Base-by-base conservation (phyloP, 2,329 filamentous ascomycete species). In the Botrytis medusae region DNA sequence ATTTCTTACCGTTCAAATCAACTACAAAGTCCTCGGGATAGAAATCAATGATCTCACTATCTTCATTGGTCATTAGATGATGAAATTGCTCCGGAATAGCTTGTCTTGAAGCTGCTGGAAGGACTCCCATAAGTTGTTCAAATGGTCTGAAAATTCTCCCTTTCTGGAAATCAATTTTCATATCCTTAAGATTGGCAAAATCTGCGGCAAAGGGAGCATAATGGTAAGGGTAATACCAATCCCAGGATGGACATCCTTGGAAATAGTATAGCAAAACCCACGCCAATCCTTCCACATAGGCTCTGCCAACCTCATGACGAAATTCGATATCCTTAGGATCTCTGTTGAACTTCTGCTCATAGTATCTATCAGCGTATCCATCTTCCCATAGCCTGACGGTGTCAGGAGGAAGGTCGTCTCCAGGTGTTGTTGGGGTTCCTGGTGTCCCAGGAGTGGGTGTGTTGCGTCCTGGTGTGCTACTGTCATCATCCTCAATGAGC, bases 211-310 rank as follows among this genome's bases (percentile, higher is more conserved):
- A 99, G 5, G 97, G 96, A 1, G 96, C 97, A 81, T 99, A 99
- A 81, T 99, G 96, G 80, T 98, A 97, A 0, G 96, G 96, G 80
- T 98, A 99, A 82, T 96, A 99, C 96, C 96, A 99, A 70, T 95
- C 97, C 96, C 97, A 99, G 0, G 94, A 98, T 34, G 96, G 94
- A 79, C 96, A 99, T 40, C 96, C 96, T 83, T 99, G 96, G 82
- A 98, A 97, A 82, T 99, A 99, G 83, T 99, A 99, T 51, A 95
- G 86, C 69, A 99, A 85, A 57, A 99, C 96, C 96, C 97, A 99
- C 34, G 92, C 92, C 16, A 99, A 87, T 51, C 96, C 96, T 84
- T 98, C 94, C 20, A 95, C 94, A 81, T 99, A 99, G n/a, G 93
- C 90, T 71, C 90, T 89, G 51, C 92, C 96, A 73, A 99, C 97